Base-by-base conservation (phyloP, 1,284 basidiomycete genomes). In the Spongiforma sp. region DNA sequence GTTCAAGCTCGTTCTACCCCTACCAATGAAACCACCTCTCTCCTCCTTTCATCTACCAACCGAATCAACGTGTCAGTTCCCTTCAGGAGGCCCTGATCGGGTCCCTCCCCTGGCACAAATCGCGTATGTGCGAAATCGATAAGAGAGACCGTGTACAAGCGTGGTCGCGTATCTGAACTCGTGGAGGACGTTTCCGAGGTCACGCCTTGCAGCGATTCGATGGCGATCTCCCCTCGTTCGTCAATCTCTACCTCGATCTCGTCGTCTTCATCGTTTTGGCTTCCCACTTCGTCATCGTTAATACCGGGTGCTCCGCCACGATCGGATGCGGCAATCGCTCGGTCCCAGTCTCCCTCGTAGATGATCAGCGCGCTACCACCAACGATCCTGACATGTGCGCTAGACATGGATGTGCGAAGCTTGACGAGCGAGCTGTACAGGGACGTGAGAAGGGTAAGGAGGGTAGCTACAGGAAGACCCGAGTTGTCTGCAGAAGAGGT, bases 71-170 rank as follows among this genome's bases (percentile, higher is more conserved):
- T 77, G 28, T 77, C 66, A 57, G 77, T 61, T 50, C 76, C 73
- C 37, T 43, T 66, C 48, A 77, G 64, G 37, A 77, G 59, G 0
- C 73, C 72, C 56, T 85, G 75, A 77, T 98, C 96, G 1, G 89
- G 87, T 2, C 96, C 96, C 70, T 89, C 75, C 0, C 93, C 94
- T 0, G 88, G 84, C 3, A 80, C 83, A 12, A 93, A 69, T 39
- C 84, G 82, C 6, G 95, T 93, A 77, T 99, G 97, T 5, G 95
- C 96, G 77, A 99, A 98, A 80, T 99, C 96, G 65, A 98, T 98
- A 67, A 98, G 79, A 65, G 90, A 90, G 62, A 97, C 83, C 12
- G 83, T 80, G 67, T 86, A 89, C 12, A 91, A 85, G 19, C 86
- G 83, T n/a, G n/a, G n/a, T n/a, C n/a, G n/a, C 9, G 75, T 73